These are phyloP conservation scores for Sporisorium scitamineum DNA, from an alignment of 1,284 basidiomycete species.

Conservation along the genomic window DNA sequence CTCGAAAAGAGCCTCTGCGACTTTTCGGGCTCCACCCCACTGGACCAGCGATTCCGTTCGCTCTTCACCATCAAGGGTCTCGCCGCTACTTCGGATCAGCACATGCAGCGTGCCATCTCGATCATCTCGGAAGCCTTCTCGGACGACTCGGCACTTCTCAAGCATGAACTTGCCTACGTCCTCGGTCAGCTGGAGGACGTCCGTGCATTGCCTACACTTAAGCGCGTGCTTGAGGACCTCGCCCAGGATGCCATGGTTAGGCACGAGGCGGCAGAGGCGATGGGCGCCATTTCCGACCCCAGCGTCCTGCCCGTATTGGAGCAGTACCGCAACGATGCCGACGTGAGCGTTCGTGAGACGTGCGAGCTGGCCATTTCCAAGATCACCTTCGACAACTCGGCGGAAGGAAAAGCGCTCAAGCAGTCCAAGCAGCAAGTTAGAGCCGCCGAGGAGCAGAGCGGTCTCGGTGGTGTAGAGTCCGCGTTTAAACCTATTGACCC, in stretches of 20 bases:
- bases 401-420: conserved; percentile 60
- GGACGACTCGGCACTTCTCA: conserved; percentile 89
- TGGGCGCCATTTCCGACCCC: conserved; percentile 88
- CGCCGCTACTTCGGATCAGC: conserved; percentile 64
- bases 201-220: conserved; percentile 82
- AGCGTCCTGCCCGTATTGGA: conserved; percentile 79
- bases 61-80: conserved; percentile 93
- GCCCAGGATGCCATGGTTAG: conserved; percentile 95
- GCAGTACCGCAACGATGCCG: conserved; percentile 80
- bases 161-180: conserved; percentile 97
- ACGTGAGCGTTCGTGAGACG: conserved; percentile 90
- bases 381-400: conserved; percentile 87
- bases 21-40: conserved; percentile 76
- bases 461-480: conserved; percentile 37
- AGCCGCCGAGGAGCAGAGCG: conserved; percentile 26
- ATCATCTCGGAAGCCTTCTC: conserved; percentile 88
- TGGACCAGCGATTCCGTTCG: conserved; percentile 91
- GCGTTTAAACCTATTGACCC: conserved; percentile 91
- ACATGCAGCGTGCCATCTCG: conserved; percentile 74
- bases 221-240: conserved; percentile 78
- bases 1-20: conserved; percentile 59
- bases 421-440: conserved; percentile 37
- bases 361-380: conserved; percentile 97
- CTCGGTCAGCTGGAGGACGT: conserved; percentile 87
- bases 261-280: conserved; percentile 98